A percentile compares a stretch with the other conserved stretches of the same genome.
Conservation (phyloP, 345 rosid species). For the Boechera stricta region DNA sequence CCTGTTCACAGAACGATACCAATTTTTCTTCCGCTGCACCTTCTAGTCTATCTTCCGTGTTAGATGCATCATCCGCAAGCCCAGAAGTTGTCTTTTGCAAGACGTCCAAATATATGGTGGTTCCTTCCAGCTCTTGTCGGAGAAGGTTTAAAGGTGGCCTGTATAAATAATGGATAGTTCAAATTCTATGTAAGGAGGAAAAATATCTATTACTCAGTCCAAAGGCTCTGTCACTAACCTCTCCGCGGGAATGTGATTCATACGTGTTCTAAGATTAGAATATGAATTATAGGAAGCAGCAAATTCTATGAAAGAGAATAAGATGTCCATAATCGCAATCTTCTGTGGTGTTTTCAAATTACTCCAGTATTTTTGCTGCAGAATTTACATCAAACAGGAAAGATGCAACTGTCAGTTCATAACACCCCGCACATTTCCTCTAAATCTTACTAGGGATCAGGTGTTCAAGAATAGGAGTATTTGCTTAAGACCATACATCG, state of each 20-base stretch:
- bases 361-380: conserved; percentile 93
- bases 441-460: not conserved
- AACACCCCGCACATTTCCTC: conserved; percentile 14
- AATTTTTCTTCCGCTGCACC: conserved; percentile 84
- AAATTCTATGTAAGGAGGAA: conserved; percentile 17
- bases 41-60: conserved; percentile 58
- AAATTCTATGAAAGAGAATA: conserved; percentile 84
- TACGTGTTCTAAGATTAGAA: conserved; percentile 76
- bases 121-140: conserved; percentile 91
- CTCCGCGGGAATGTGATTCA: conserved; percentile 81
- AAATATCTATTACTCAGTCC: not conserved
- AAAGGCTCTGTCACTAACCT: conserved; percentile 54
- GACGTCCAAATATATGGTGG: conserved; percentile 82
- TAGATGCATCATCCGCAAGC: conserved; percentile 42
- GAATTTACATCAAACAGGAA: conserved; percentile 33
- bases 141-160: conserved; percentile 96
- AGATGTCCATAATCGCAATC: conserved; percentile 83
- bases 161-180: conserved; percentile 36
- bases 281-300: conserved; percentile 91
- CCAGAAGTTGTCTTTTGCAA: conserved; percentile 81
- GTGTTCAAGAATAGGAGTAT: not conserved
- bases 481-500: conserved; percentile 12
- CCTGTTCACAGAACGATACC: conserved; percentile 87
- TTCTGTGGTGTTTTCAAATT: conserved; percentile 79
- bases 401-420: conserved; percentile 23